Base-by-base conservation (phyloP, 306 rosid genomes). In the Gillenia trifoliata region DNA sequence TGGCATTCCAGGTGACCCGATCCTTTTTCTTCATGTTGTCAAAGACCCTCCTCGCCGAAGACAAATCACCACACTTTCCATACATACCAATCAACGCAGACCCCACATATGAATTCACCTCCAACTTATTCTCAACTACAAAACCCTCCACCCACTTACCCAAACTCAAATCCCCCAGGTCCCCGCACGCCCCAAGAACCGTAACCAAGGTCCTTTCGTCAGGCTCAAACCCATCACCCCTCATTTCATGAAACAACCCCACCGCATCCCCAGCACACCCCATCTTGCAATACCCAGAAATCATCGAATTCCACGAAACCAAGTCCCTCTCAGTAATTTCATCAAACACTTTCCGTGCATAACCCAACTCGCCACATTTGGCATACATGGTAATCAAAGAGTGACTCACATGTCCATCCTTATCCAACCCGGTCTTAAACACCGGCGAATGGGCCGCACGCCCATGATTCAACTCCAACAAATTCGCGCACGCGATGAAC, bases 231-330 rank as follows among this genome's bases (percentile, higher is more conserved):
- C 88, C 97, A 3, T 66, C 84, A 40, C 66, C 85, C 88, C 52
- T 84, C 91, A 93, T 84, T 65, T 85, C 79, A 26, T 41, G 55
- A 83, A 93, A 93, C 82, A 91, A 54, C 79, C 76, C 84, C 79
- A 89, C 86, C 0, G 96, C 97, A 63, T 91, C 87, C 78, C 59
- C 61, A 3, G 93, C 87, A 26, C 55, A 59, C 3, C 98, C 92
- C 88, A 79, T 82, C 86, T 87, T 89, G 5, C 91, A 82, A 34
- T 88, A 93, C 64, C 96, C 98, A 0, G 94, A 83, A 26, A 93
- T 82, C 91, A 93, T 78, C 26, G 98, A 89, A 70, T 89, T 93
- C 98, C 98, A 93, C 0, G 98, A 91, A 69, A 91, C 94, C 85
- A 73, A 80, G n/a, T 91, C 97, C 81, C 82, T 82, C 0, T 69